Base-by-base conservation (phyloP, 176 grass and related monocot species). In the Carex littledalei region DNA sequence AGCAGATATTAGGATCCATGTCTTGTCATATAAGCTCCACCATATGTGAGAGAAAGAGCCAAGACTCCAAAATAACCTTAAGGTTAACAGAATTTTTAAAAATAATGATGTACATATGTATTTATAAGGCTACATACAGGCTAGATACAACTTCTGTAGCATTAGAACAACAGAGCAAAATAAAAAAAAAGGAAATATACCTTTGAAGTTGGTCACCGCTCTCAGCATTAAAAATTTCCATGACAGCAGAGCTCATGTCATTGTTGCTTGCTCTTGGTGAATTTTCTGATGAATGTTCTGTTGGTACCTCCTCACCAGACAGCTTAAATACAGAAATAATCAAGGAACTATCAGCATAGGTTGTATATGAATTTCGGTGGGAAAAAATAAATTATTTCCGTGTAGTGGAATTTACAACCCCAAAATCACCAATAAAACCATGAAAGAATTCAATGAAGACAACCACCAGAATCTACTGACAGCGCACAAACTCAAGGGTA, bases 21-120 rank as follows among this genome's bases (percentile, higher is more conserved):
- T 89, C 81, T 98, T 94, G 80, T 98, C 95, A 74, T 92, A 93
- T 81, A 98, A 90, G 72, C 74, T 70, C 95, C 95, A 95, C 86
- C 89, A 98, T 59, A 87, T 89, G 82, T 92, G 82, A 63, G 75
- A 67, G 85, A 86, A 88, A 76, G 81, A 86, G 52, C 70, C 81
- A 85, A 82, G 82, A 72, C 79, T 87, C 93, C 89, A 89, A 76
- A 86, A 86, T 81, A 93, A 32, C 84, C 95, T 98, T 84, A 65
- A 84, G 64, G 60, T 54, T 69, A 54, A 29, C 61, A 68, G 37
- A 21, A 82, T 83, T 82, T 35, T 49, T 63, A 26, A 49, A 26
- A 8, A 75, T 63, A 41, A 35, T 50, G 10, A 31, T 72, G 6
- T 85, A 47, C 79, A 71, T 65, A 39, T 26, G 11, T 43, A 84